Evolutionary conservation across 345 rosid species (phyloP).

Genomic region (Murraya koenigii): DNA sequence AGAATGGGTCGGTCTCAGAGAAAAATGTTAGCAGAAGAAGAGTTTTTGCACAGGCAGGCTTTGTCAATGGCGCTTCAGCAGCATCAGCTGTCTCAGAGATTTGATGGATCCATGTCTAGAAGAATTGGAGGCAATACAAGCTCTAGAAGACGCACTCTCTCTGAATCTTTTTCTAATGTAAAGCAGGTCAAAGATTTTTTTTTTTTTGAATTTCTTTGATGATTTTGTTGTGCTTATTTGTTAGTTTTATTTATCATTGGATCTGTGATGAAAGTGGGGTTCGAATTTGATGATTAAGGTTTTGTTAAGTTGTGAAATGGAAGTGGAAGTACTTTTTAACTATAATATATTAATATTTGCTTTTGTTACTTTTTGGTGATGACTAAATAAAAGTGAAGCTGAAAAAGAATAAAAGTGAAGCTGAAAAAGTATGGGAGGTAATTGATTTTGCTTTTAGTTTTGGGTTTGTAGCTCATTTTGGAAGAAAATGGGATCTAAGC

Average conservation of each 20-base stretch:
- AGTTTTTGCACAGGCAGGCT: conserved; percentile 86
- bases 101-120: conserved; percentile 97
- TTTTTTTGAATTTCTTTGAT: conserved; percentile 1
- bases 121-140: conserved; percentile 77
- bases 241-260: conserved; percentile 17
- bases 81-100: conserved; percentile 84
- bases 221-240: not conserved
- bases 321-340: not conserved
- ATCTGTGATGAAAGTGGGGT: conserved; percentile 26
- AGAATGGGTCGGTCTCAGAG: conserved; percentile 80
- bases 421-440: conserved; percentile 10
- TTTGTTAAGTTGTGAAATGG: conserved; percentile 2
- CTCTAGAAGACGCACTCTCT: conserved; percentile 53
- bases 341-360: not conserved
- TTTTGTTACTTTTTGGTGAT: conserved; percentile 17
- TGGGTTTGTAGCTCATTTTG: not conserved
- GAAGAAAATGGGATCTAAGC: conserved; percentile 6
- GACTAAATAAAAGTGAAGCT: conserved; percentile 27
- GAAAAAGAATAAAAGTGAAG: conserved; percentile 26
- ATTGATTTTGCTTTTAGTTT: conserved; percentile 9
- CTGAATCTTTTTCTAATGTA: conserved; percentile 71
- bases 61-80: conserved; percentile 92
- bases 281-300: conserved; percentile 5
- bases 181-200: conserved; percentile 51
- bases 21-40: conserved; percentile 82